Conservation (phyloP, 2,329 filamentous ascomycete species). For the Xylariaceae sp. region DNA sequence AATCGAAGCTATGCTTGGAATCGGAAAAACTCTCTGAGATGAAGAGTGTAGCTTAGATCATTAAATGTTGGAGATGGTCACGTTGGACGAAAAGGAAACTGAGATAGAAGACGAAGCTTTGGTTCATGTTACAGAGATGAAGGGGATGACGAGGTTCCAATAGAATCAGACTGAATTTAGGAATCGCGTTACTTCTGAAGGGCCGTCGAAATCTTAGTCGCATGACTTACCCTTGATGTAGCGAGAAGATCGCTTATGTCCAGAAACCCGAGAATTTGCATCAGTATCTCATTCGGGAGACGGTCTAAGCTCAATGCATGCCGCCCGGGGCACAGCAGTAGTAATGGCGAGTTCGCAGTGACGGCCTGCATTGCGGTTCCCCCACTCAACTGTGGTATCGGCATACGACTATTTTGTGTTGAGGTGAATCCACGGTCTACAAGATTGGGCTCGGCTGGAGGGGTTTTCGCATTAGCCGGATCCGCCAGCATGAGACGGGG, state of each 20-base stretch:
- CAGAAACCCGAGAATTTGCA: slow-evolving; percentile 52
- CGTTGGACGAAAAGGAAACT: slow-evolving; percentile 5
- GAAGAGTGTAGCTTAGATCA: background rate
- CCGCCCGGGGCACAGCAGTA: slow-evolving; percentile 26
- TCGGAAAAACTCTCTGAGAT: background rate
- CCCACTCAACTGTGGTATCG: slow-evolving; percentile 14
- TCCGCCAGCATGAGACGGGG: background rate
- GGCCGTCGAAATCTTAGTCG: background rate
- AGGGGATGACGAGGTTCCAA: slow-evolving; percentile 12
- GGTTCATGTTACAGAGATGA: background rate
- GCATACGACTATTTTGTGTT: slow-evolving; percentile 12
- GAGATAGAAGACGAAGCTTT: slow-evolving; percentile 1
- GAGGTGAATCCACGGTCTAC: slow-evolving; percentile 7
- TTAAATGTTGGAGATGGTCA: background rate
- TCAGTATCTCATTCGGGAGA: slow-evolving; percentile 54
- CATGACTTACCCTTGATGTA: slow-evolving; percentile 50
- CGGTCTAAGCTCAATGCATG: slow-evolving; percentile 34
- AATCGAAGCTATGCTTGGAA: background rate
- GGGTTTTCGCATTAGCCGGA: slow-evolving; percentile 9
- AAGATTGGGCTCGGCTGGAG: slow-evolving; percentile 9
- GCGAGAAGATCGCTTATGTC: slow-evolving; percentile 55
- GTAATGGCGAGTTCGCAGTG: slow-evolving; percentile 15
- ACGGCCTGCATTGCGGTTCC: slow-evolving; percentile 21
- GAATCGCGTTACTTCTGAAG: background rate
- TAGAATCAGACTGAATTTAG: background rate